Base-by-base conservation (phyloP, 768 basidiomycete species). In the Suillus placidus region DNA sequence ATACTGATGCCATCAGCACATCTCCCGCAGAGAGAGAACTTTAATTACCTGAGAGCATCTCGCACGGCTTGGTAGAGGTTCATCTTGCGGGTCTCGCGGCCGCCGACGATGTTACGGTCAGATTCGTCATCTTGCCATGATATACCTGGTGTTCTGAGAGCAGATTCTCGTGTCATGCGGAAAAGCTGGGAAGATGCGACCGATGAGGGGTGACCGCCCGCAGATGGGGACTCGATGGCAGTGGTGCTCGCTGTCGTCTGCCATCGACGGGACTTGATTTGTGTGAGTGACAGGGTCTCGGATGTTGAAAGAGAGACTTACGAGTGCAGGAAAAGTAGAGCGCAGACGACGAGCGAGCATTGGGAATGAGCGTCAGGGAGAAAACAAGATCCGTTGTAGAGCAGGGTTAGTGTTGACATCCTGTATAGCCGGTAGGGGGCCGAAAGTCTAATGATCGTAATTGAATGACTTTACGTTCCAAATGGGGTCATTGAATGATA, bases 11-110 rank as follows among this genome's bases (percentile, higher is more conserved):
- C 16, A 57, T 77, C 47, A 74, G 45, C 12, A 68, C 12, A 13
- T 13, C 6, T 35, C 54, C 58, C 20, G 2, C 26, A 45, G 13
- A 26, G 43, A 20, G 7, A 56, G 7, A 55, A 60, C 23, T 37
- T 32, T 32, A 69, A 79, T 60, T 71, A 91, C 92, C 90, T 90
- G 81, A 97, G 86, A 3, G 94, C 94, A 74, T 97, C 94, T 56
- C 96, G 84, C 16, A 98, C 86, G 1, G 96, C 93, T 74, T 97
- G 95, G 77, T 95, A 97, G 69, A 90, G 81, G 74, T 98, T 98
- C 94, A 97, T 97, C 80, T 95, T 95, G 69, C 94, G 87, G 26
- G 94, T 96, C 77, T 94, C 92, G 60, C 92, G 85, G 18, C 92
- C 93, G 23, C 87, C 92, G 16, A 90, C 79, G 45, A 87, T 82